A percentile compares a stretch with the other conserved stretches of the same genome.
Evolutionary conservation across 108 stramenopile genomes (phyloP).

Genomic region (Nitzschia inconspicua): DNA sequence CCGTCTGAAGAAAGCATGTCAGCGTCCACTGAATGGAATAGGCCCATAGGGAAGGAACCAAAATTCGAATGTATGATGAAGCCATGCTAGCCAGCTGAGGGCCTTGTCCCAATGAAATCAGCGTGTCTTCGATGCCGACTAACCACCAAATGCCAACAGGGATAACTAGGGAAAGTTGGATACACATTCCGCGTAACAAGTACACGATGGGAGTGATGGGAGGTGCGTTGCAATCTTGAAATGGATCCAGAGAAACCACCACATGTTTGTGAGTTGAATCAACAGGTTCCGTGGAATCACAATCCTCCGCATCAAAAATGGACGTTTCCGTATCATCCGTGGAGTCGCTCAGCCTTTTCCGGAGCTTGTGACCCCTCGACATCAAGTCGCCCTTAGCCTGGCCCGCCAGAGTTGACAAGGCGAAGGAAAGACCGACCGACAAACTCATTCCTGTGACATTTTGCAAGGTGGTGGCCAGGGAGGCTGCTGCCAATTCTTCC

Average conservation of each 20-base stretch:
- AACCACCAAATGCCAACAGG: constrained; percentile 59
- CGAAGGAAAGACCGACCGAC: constrained; percentile 51
- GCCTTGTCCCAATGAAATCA: constrained; percentile 50
- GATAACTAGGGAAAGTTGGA: constrained; percentile 46
- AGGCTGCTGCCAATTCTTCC: constrained; percentile 59
- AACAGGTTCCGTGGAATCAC: too few species aligned
- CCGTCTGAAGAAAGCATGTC: constrained; percentile 51
- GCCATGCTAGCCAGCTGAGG: constrained; percentile 41
- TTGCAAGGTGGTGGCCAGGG: constrained; percentile 60
- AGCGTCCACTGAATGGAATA: constrained; percentile 58
- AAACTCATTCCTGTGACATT: constrained; percentile 67
- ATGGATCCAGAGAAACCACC: too few species aligned
- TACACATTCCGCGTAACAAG: constrained; percentile 42
- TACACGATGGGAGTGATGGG: constrained; percentile 42
- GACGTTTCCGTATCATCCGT: too few species aligned
- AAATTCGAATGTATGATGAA: constrained; percentile 35
- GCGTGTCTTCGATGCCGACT: constrained; percentile 30
- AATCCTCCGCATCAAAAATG: too few species aligned
- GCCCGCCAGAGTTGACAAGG: constrained; percentile 37
- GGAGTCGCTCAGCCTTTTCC: too few species aligned
- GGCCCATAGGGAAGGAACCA: constrained; percentile 44
- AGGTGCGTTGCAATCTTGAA: too few species aligned
- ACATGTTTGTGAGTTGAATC: too few species aligned
- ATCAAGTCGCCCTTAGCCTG: constrained; percentile 33
- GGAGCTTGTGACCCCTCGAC: constrained; percentile 1